These are phyloP conservation scores for Cryptococcus floricola DNA, from an alignment of 1,284 basidiomycete genomes.

Conservation along the genomic window DNA sequence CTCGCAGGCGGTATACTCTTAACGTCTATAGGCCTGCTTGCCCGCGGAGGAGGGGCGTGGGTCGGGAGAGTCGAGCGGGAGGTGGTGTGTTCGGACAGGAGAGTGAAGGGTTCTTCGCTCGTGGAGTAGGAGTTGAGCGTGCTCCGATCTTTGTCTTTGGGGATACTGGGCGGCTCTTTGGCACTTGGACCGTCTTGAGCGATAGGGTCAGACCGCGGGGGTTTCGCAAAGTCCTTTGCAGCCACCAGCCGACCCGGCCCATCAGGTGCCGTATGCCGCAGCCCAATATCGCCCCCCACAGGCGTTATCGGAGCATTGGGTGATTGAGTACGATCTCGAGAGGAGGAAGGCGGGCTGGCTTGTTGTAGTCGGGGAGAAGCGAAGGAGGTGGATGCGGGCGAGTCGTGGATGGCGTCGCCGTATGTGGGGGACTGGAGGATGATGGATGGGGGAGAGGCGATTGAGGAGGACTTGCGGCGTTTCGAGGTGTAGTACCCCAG, in stretches of 20 bases:
- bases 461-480: not conserved
- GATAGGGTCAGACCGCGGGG: not conserved
- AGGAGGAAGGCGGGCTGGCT: too few relatives aligned
- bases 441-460: not conserved
- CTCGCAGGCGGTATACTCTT: slow-evolving; percentile 10
- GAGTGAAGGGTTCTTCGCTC: not conserved
- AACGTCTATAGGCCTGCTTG: not conserved
- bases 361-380: too few relatives aligned
- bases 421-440: not conserved
- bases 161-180: too few relatives aligned
- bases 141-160: not conserved
- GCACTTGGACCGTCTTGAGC: not conserved
- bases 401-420: not conserved
- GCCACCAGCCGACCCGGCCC: not conserved
- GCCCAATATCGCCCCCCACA: too few relatives aligned
- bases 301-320: too few relatives aligned
- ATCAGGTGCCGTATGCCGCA: not conserved
- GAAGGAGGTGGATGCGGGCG: too few relatives aligned
- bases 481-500: not conserved
- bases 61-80: not conserved
- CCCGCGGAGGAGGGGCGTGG: not conserved
- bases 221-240: slow-evolving; percentile 7
- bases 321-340: too few relatives aligned
- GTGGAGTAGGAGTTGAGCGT: not conserved
- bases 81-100: not conserved